Base-by-base conservation (phyloP, 768 basidiomycete genomes). In the Suillus lakei region DNA sequence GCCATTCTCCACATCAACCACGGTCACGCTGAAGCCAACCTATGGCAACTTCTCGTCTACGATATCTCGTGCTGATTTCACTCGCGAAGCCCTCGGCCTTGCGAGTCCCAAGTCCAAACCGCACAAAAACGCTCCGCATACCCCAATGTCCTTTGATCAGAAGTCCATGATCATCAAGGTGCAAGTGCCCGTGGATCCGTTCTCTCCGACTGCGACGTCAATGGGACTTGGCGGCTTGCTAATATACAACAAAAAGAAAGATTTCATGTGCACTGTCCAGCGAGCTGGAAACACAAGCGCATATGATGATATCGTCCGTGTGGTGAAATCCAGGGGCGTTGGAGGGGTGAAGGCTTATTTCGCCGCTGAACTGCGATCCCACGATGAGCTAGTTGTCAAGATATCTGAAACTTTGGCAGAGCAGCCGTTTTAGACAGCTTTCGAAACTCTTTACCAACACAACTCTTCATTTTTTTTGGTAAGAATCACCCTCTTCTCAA, bases 151-250 rank as follows among this genome's bases (percentile, higher is more conserved):
- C 23, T 71, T 75, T 7, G 73, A 72, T 28, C 72, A 73, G 63
- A 85, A 85, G 73, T 72, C 70, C 43, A 72, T 86, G 67, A 73
- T 86, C 59, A 77, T 89, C 76, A 89, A 89, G 73, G 77, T 87
- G 0, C 87, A 89, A 68, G 75, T 85, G 0, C 83, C 86, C 0
- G 74, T 75, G 54, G 65, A 63, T 44, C 60, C 63, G 2, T 16
- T 1, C 8, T 13, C 41, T 26, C 66, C 69, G 18, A 8, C 54
- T 54, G 26, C 32, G 8, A 28, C 67, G 28, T 64, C 67, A 6
- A 39, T 38, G 26, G 64, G 21, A 30, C 61, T 66, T 8, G 79
- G 71, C 3, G 66, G 75, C 62, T 65, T 85, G 26, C 68, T 82
- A 39, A 78, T 88, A 32, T 89, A 87, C 67, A 84, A 80, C 56